Base-by-base conservation (phyloP, 2,329 filamentous ascomycete species). In the Drechmeria coniospora region DNA sequence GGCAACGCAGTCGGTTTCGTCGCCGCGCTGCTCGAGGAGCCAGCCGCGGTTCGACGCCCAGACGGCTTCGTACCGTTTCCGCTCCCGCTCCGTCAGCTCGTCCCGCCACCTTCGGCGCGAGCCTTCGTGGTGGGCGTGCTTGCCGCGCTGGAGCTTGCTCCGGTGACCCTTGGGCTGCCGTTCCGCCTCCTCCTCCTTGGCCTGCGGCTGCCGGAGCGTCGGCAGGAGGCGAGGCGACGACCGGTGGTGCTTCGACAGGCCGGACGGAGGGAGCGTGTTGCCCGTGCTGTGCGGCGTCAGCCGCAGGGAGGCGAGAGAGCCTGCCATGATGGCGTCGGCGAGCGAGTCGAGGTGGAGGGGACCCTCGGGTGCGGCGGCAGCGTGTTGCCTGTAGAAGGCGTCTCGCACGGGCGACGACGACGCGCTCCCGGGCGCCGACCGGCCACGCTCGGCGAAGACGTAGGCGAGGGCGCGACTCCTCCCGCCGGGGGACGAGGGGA, bases 21-120 rank as follows among this genome's bases (percentile, higher is more conserved):
- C 47, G 15, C 30, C 33, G 29, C 36, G 36, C 9, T 35, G 14
- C 2, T 53, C 41, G 2, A 65, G 46, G 7, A 69, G 51, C 0
- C 72, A 32, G 0, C 80, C 80, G 26, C 73, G 70, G 42, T 90
- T 90, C 23, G 79, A 81, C 2, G 81, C 81, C 79, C 80, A 90
- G 1, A 90, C 68, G 3, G 78, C 81, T 49, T 87, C 81, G 49
- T 90, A 90, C 2, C 81, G 65, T 43, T 79, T 79, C n/a, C 78
- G 61, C 44, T 90, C 79, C 5, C 70, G 60, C 26, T 70, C 65
- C 0, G 76, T 80, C 23, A 90, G 68, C 34, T 72, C 63, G 38
- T 86, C 79, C 23, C 79, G 68, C 81, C 81, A 90, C 6, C 79
- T 68, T 42, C 72, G 75, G 12, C 80, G 67, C 4, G 77, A 66